These are phyloP conservation scores for Laetiporus sulphureus DNA, from an alignment of 1,284 basidiomycete species.

Conservation along the genomic window DNA sequence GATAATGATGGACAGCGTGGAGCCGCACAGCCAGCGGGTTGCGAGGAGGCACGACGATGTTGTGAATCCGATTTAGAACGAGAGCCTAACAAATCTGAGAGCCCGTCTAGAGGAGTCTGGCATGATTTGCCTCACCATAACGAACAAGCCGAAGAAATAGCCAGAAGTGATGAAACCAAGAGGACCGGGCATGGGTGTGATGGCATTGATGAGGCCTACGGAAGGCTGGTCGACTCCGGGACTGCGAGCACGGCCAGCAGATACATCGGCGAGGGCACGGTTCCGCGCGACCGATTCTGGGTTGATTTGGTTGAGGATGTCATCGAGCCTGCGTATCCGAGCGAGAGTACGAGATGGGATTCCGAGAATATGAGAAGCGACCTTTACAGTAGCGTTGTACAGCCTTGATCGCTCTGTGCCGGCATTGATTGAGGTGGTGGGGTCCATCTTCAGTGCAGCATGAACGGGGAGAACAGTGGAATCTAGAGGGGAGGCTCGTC, in stretches of 20 bases:
- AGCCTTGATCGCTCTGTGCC: background rate
- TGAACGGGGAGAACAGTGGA: too few species aligned
- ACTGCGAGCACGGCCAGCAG: constrained; percentile 2
- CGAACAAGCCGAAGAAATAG: constrained; percentile 56
- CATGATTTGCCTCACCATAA: constrained; percentile 43
- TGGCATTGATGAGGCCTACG: constrained; percentile 3
- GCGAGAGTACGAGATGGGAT: constrained; percentile 37
- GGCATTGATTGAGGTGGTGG: too few species aligned
- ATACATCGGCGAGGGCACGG: constrained; percentile 3
- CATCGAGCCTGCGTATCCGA: constrained; percentile 33
- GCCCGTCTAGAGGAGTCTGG: background rate
- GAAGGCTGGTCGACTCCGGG: constrained; percentile 1
- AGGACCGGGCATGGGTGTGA: constrained; percentile 42
- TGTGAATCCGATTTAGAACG: constrained; percentile 65
- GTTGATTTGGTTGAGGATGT: constrained; percentile 14
- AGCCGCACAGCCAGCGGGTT: constrained; percentile 27
- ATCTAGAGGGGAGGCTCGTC: too few species aligned
- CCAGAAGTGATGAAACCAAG: constrained; percentile 66
- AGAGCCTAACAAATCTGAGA: constrained; percentile 38
- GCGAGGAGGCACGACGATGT: constrained; percentile 67
- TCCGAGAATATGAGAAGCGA: constrained; percentile 33
- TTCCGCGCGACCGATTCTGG: constrained; percentile 7
- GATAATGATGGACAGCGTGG: constrained; percentile 10
- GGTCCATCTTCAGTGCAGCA: too few species aligned
- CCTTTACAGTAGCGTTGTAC: constrained; percentile 18